These are phyloP conservation scores for Neonectria coccinea DNA, from an alignment of 2,329 filamentous ascomycete genomes.

Conservation along the genomic window DNA sequence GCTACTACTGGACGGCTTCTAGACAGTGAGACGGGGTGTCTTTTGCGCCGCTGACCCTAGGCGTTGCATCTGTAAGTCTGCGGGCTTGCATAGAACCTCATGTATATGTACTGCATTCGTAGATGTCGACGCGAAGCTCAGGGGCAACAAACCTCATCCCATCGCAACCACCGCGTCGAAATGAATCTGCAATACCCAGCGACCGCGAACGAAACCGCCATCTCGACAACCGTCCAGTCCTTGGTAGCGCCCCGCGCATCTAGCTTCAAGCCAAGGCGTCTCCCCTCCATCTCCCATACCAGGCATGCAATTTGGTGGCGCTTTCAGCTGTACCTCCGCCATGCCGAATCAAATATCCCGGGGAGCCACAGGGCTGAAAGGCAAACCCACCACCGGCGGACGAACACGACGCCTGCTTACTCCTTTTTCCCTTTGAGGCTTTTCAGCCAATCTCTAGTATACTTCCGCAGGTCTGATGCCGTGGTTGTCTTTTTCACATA, in stretches of 20 bases:
- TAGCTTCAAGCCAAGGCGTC: conserved; percentile 6
- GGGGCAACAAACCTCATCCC: not conserved
- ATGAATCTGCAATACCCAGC: not conserved
- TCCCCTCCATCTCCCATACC: not conserved
- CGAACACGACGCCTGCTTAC: conserved; percentile 28
- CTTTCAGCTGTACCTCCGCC: conserved; percentile 29
- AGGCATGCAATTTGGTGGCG: conserved; percentile 42
- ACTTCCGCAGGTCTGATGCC: not conserved
- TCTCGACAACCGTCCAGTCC: not conserved
- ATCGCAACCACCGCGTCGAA: not conserved
- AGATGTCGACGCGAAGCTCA: not conserved
- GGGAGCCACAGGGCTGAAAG: conserved; percentile 41
- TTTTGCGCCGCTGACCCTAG: conserved; percentile 12
- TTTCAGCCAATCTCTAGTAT: conserved; percentile 1
- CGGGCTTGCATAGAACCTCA: not conserved
- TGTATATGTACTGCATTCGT: too few species aligned
- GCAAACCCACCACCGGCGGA: conserved; percentile 24
- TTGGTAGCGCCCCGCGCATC: not conserved
- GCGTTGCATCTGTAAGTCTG: not conserved
- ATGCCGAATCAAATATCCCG: conserved; percentile 37
- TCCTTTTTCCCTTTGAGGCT: not conserved
- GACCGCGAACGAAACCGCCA: not conserved
- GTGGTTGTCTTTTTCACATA: conserved; percentile 18
- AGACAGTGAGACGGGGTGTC: conserved; percentile 15
- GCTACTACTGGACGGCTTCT: too few species aligned